phyloP scores from a whole-genome alignment of 805 yeast genomes.

The Teunomyces funiuensis region DNA sequence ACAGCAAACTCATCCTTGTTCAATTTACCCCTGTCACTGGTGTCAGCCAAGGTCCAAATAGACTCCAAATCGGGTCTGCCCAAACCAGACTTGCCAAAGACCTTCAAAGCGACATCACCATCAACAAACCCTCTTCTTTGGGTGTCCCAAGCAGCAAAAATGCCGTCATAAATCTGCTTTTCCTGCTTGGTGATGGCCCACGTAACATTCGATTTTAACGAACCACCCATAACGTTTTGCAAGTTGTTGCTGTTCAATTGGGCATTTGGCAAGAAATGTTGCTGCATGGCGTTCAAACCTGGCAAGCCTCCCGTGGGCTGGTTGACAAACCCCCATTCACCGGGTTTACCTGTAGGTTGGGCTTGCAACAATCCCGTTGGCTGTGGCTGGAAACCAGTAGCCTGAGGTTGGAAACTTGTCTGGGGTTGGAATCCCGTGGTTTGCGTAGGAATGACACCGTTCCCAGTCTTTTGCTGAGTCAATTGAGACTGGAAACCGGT shows the following conservation, averaged over 20 bases:
- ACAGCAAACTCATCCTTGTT: conserved; percentile 91
- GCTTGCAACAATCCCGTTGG: conserved; percentile 43
- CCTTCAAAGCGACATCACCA: conserved; percentile 79
- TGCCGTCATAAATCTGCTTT: conserved; percentile 79
- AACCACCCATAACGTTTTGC: conserved; percentile 44
- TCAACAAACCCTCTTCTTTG: conserved; percentile 65
- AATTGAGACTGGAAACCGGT: conserved; percentile 27
- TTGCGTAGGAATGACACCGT: conserved; percentile 15
- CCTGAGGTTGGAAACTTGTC: conserved; percentile 24
- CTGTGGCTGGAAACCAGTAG: conserved; percentile 26
- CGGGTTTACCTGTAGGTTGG: conserved; percentile 67
- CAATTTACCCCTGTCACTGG: conserved; percentile 76
- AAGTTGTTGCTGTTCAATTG: conserved; percentile 36
- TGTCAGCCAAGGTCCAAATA: conserved; percentile 89
- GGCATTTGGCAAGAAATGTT: conserved; percentile 62
- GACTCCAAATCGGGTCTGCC: conserved; percentile 80
- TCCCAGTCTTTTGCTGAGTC: conserved; percentile 19
- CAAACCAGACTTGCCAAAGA: conserved; percentile 89
- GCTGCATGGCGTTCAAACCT: conserved; percentile 64
- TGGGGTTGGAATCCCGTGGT: conserved; percentile 25
- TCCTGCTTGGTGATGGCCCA: conserved; percentile 89
- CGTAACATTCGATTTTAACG: conserved; percentile 54
- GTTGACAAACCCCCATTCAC: conserved; percentile 77
- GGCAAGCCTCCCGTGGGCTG: conserved; percentile 71
- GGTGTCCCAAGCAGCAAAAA: conserved; percentile 86